Base-by-base conservation (phyloP, 176 grass and related monocot genomes). In the Rhipidocladum racemiflorum region DNA sequence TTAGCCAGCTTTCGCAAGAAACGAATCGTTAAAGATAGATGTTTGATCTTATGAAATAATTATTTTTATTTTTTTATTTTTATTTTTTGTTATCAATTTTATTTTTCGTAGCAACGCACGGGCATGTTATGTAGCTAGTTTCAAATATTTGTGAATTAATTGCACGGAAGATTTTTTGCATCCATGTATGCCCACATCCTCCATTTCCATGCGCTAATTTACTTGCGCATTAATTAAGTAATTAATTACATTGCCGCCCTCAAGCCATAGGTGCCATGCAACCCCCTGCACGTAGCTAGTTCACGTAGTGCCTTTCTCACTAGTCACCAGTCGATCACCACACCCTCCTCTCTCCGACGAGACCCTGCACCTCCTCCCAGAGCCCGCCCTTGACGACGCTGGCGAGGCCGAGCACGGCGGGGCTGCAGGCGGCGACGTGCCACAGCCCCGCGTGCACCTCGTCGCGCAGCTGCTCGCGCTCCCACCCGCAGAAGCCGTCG, bases 401-500 rank as follows among this genome's bases (percentile, higher is more conserved):
- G 23, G 77, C 68, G 17, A 87, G 84, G 15, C 71, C 90, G 16
- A 92, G 85, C 27, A 97, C 95, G 17, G 68, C 91, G 15, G 92
- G 86, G 84, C 95, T 97, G 65, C 92, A 97, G 4, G 92, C 95
- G n/a, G 85, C 95, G 17, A 93, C 92, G 55, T 66, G 83, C 95
- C 95, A 97, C 66, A 92, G 74, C 32, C 95, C 92, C 0, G 90
- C 81, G 30, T 75, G 62, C 15, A 94, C 59, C 82, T 97, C 95
- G 57, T 91, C 95, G 49, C 71, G 75, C 60, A 97, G 78, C 84
- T 97, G 92, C 46, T 89, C 90, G 34, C 73, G 20, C 61, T 91
- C 88, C 95, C 95, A 97, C 38, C 90, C 95, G 63, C 95, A 93
- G 83, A 94, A 94, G 0, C 95, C 95, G 60, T 97, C 92, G 46